These are phyloP conservation scores for Metschnikowia corniflorae DNA, from an alignment of 805 yeast species.

Conservation along the genomic window DNA sequence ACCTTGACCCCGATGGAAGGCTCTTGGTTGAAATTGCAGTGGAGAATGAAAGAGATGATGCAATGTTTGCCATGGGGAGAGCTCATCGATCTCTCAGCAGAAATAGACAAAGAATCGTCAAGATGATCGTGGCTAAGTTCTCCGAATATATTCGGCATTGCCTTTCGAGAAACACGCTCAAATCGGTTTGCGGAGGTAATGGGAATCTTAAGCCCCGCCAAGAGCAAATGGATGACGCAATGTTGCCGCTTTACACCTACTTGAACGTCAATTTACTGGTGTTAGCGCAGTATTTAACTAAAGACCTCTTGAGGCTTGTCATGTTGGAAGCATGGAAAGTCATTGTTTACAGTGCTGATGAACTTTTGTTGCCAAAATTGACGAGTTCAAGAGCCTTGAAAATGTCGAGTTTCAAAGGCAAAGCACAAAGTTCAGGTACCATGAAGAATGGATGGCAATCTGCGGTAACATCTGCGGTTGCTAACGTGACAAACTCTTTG, in stretches of 20 bases:
- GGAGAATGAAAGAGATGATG: conserved; percentile 78
- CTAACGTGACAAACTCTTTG: conserved; percentile 43
- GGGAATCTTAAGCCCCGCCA: conserved; percentile 44
- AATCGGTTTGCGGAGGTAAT: conserved; percentile 48
- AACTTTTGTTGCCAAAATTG: conserved; percentile 68
- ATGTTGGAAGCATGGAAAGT: conserved; percentile 82
- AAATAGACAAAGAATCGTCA: conserved; percentile 62
- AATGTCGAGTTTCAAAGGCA: conserved; percentile 22
- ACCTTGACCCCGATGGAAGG: conserved; percentile 66
- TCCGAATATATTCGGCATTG: conserved; percentile 57
- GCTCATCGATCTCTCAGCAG: conserved; percentile 64
- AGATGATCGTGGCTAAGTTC: conserved; percentile 70
- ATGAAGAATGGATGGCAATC: conserved; percentile 35
- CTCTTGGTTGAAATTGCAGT: conserved; percentile 64
- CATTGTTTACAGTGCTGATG: conserved; percentile 65
- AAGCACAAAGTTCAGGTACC: conserved; percentile 6
- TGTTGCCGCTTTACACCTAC: conserved; percentile 71
- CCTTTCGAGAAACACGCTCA: conserved; percentile 56
- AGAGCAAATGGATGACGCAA: conserved; percentile 56
- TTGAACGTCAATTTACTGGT: conserved; percentile 65
- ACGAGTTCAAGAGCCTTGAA: conserved; percentile 40
- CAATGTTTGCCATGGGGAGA: conserved; percentile 75
- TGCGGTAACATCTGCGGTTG: conserved; percentile 47
- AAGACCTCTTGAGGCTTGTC: conserved; percentile 54
- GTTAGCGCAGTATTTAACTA: conserved; percentile 56